Evolutionary conservation across 306 rosid species (phyloP), one percentile per base, ranked within the genome.

Genomic region (Ormosia semicastrata): DNA sequence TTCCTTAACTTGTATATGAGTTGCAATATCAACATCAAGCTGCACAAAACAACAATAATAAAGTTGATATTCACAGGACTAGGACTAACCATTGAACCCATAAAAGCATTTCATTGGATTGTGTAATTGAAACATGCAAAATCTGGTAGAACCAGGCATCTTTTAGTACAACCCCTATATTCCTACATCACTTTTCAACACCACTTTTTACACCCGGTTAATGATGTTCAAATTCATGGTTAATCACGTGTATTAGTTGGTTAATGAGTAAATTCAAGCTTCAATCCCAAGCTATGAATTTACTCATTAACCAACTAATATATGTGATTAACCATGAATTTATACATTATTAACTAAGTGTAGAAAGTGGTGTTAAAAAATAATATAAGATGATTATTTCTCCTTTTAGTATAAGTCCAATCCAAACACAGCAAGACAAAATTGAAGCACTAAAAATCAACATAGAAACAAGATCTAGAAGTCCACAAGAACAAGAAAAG

Each of bases 11-110:
- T 84, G 93, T 80, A 95, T 81, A 79, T 58, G 98, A 63, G 99
- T 95, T 86, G 94, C 84, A 57, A 95, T 84, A 84, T 89, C 98
- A 74, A 86, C 82, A 77, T 87, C 93, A 77, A 83, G 89, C 99
- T 95, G 87, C 87, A 86, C 65, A 77, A 83, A 81, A 84, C 70
- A 77, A 69, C 37, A 70, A 59, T 47, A 81, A 32, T 39, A 53
- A 81, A 54, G 68, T 68, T 39, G 41, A 52, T 60, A 49, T 80
- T 77, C 0, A 40, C 72, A 62, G 75, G 71, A 74, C 47, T 58
- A 41, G 69, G 64, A 72, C 73, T 72, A 54, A 53, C 66, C 49
- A 69, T 49, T 50, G 78, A 43, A 76, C 58, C 49, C 50, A 63
- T 76, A 13, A 69, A 63, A 75, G 29, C 69, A 75, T 50, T 66